Evolutionary conservation across 1,284 basidiomycete genomes (phyloP).

Genomic region (Porphyrellus sp.): DNA sequence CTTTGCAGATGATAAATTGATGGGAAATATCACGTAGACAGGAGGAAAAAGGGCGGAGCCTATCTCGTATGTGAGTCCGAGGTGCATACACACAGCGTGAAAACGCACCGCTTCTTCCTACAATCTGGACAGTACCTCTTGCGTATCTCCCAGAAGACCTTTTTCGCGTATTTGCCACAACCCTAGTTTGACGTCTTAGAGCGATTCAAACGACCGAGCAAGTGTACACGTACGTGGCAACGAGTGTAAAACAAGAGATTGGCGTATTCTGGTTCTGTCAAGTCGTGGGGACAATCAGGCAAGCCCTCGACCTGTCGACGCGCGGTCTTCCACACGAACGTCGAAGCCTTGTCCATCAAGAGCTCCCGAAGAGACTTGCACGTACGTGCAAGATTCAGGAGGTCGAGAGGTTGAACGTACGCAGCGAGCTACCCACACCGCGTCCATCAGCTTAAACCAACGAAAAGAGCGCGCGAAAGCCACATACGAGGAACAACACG

Average conservation of each 20-base stretch:
- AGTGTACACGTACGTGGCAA: slow-evolving; percentile 13
- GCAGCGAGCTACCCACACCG: background rate
- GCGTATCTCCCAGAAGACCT: slow-evolving; percentile 7
- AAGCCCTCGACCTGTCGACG: slow-evolving; percentile 5
- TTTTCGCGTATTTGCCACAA: background rate
- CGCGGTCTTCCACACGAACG: slow-evolving; percentile 19
- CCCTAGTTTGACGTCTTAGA: background rate
- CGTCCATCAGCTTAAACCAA: background rate
- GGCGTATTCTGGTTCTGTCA: slow-evolving; percentile 35
- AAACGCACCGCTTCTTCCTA: background rate
- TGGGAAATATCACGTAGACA: background rate
- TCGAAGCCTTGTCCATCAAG: slow-evolving; percentile 21
- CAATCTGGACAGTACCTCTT: slow-evolving; percentile 13
- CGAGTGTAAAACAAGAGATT: slow-evolving; percentile 23
- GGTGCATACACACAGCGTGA: too few species aligned
- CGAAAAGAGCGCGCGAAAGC: background rate
- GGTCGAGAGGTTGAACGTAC: slow-evolving; percentile 15
- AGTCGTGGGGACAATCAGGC: slow-evolving; percentile 30
- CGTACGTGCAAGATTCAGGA: slow-evolving; percentile 26
- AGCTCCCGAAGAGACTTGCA: slow-evolving; percentile 19
- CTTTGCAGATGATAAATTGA: background rate
- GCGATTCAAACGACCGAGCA: accelerated
- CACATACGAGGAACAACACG: slow-evolving; percentile 8
- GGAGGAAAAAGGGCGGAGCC: background rate
- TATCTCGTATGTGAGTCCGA: too few species aligned